Percentiles rank a stretch among this genome's conserved stretches.
phyloP scores from a whole-genome alignment of 257 asterid genomes.

The Mitragyna speciosa region DNA sequence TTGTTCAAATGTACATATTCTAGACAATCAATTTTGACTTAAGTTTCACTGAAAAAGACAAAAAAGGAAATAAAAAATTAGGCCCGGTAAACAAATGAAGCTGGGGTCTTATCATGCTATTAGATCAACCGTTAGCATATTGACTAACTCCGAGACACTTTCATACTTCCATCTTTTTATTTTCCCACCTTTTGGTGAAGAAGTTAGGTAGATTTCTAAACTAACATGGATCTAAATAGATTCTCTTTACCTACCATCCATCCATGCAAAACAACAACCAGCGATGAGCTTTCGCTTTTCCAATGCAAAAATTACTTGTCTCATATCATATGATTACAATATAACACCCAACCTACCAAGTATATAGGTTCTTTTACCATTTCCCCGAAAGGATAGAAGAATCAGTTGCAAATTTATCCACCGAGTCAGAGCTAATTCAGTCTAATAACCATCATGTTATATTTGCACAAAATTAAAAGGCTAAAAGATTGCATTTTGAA shows the following conservation, averaged over 20 bases:
- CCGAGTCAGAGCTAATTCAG: background rate
- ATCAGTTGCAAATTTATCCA: background rate
- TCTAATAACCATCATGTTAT: background rate
- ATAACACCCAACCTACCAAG: background rate
- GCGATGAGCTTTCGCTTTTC: conserved; percentile 33
- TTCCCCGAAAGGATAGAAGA: background rate
- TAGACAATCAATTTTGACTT: conserved; percentile 26
- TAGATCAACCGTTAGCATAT: conserved; percentile 9
- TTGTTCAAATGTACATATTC: conserved; percentile 12
- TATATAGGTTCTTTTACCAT: background rate
- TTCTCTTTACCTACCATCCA: conserved; percentile 52
- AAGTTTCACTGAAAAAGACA: conserved; percentile 12
- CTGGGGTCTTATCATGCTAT: background rate
- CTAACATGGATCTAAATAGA: conserved; percentile 48
- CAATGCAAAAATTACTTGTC: background rate
- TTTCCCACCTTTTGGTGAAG: conserved; percentile 28
- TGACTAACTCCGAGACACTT: conserved; percentile 25
- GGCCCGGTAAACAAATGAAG: background rate
- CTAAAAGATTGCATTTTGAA: background rate
- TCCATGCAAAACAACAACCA: conserved; percentile 35
- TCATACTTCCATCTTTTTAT: conserved; percentile 8
- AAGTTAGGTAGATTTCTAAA: conserved; percentile 50
- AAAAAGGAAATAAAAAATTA: background rate
- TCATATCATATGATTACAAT: background rate
- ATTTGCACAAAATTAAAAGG: background rate